Evolutionary conservation across 768 basidiomycete species (phyloP), one percentile per base, ranked within the genome.

Genomic region (Lactarius sanguifluus): DNA sequence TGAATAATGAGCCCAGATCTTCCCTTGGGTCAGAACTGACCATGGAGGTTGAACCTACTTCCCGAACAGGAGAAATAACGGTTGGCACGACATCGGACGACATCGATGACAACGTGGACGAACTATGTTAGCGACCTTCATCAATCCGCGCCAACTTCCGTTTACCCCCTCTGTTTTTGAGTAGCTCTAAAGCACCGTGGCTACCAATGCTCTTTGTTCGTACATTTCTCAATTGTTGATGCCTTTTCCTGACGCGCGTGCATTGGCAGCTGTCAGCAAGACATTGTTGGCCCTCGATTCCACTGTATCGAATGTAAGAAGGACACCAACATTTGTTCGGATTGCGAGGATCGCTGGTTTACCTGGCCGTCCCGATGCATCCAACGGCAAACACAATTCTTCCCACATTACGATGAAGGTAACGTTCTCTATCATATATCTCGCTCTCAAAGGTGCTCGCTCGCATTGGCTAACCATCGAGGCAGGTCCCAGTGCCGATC

Each of bases 391-490:
- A 0, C 92, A 94, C 70, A 82, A 83, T 61, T 91, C 90, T 18
- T 89, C 90, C 1, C 95, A 98, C 73, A 94, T 95, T 69, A 85
- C 96, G 83, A 91, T 96, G 77, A 98, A 97, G 86, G 94, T 92
- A 67, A 55, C 74, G 30, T 43, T 18, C 41, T 54, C 41, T 59
- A n/a, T 12, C 43, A n/a, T 28, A 61, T 36, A 2, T 32, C 41
- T 50, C 30, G 36, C 36, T 38, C 12, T 38, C 36, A 12, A 38
- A 38, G 36, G 36, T 12, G 12, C 12, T 38, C 36, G 36, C 12
- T 38, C 36, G 38, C 28, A 2, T 40, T 5, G 18, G 32, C 50
- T 63, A 52, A 62, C 32, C 12, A 65, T 18, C 25, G 45, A 38
- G 45, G 59, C n/a, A 96, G 94, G 94, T 96, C 57, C 94, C 94